A percentile compares a stretch with the other conserved stretches of the same genome.
These are phyloP conservation scores for Dillenia suffruticosa DNA, from an alignment of 164 flowering plant genomes.

Conservation along the genomic window DNA sequence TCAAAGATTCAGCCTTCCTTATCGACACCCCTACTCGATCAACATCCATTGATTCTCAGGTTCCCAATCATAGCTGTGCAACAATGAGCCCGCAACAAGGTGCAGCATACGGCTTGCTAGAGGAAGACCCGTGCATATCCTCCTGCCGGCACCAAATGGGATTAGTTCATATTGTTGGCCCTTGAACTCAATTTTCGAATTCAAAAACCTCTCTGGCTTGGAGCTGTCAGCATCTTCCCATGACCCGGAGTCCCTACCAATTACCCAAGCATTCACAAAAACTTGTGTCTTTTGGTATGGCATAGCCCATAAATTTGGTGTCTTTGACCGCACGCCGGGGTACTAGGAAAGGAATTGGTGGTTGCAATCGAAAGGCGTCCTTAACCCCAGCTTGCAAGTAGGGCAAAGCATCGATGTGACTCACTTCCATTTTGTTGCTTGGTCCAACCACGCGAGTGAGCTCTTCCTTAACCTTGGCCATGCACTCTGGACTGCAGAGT, in stretches of 20 bases:
- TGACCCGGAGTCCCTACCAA: constrained; percentile 38
- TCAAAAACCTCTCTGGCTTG: constrained; percentile 46
- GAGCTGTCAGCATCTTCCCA: constrained; percentile 41
- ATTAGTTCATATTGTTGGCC: constrained; percentile 36
- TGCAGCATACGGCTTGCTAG: constrained; percentile 6
- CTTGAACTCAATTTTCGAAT: constrained; percentile 28
- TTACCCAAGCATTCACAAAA: constrained; percentile 51
- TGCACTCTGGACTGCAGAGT: constrained; percentile 29
- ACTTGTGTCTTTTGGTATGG: constrained; percentile 41
- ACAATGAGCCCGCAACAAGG: constrained; percentile 4
- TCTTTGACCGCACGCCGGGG: constrained; percentile 39
- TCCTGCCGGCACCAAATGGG: constrained; percentile 42
- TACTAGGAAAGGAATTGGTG: constrained; percentile 45
- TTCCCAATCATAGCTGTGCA: constrained; percentile 15
- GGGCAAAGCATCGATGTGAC: constrained; percentile 37
- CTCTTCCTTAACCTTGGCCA: constrained; percentile 32
- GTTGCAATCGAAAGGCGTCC: constrained; percentile 53
- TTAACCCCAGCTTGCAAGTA: constrained; percentile 48
- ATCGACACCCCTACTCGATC: constrained; percentile 4
- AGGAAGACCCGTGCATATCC: constrained; percentile 30
- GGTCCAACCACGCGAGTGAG: constrained; percentile 13
- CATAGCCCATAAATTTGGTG: constrained; percentile 27
- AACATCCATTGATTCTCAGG: neutral
- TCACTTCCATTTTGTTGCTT: constrained; percentile 24
- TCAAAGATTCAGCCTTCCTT: constrained; percentile 4